phyloP scores from a whole-genome alignment of 495 filamentous ascomycete genomes.

The Neurospora sp. region DNA sequence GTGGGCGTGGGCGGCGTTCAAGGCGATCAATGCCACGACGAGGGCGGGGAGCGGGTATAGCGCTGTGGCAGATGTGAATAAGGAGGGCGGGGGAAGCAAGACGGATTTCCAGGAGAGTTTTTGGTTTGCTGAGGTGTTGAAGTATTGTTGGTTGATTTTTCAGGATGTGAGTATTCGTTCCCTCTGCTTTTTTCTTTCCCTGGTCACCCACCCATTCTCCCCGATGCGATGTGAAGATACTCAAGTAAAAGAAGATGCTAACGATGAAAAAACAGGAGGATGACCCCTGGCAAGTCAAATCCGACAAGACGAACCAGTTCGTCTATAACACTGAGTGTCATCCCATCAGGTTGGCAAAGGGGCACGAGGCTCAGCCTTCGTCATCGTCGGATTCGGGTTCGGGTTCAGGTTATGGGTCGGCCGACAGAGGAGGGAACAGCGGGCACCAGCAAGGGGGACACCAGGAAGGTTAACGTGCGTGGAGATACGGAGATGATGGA shows the following conservation, averaged over 20 bases:
- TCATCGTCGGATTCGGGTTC: background rate
- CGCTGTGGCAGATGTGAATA: slow-evolving; percentile 57
- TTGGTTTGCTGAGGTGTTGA: slow-evolving; percentile 82
- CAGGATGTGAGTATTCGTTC: slow-evolving; percentile 14
- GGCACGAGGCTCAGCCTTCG: background rate
- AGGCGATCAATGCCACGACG: slow-evolving; percentile 56
- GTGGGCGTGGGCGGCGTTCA: slow-evolving; percentile 79
- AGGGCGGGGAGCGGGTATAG: slow-evolving; percentile 58
- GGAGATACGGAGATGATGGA: background rate
- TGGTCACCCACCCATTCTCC: too few species aligned
- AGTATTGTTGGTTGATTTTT: slow-evolving; percentile 66
- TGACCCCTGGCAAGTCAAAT: slow-evolving; percentile 54
- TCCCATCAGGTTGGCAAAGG: slow-evolving; percentile 48
- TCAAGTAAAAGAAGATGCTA: background rate
- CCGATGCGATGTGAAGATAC: too few species aligned
- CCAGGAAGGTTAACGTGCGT: background rate
- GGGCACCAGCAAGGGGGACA: background rate
- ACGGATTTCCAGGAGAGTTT: slow-evolving; percentile 78
- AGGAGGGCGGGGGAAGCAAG: slow-evolving; percentile 46
- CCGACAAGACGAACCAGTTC: slow-evolving; percentile 48
- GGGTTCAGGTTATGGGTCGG: background rate
- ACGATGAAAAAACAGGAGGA: slow-evolving; percentile 24
- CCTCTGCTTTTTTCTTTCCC: too few species aligned
- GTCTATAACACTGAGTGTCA: slow-evolving; percentile 86
- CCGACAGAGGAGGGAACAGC: background rate